Evolutionary conservation across 2,329 filamentous ascomycete genomes (phyloP).

Genomic region (Botrytis pseudocinerea): DNA sequence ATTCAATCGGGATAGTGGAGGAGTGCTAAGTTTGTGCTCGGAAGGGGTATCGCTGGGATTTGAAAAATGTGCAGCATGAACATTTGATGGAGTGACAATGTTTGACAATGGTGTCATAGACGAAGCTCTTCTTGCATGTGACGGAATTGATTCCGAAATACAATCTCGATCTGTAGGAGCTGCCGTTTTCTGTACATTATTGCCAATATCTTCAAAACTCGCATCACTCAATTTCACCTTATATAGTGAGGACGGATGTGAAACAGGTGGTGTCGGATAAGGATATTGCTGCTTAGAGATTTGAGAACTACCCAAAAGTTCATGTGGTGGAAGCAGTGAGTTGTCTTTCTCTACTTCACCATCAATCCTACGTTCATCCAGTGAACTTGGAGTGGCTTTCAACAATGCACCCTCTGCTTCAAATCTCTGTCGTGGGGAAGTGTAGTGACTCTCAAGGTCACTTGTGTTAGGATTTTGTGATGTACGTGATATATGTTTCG

Average conservation of each 20-base stretch:
- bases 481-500: slow-evolving; percentile 38
- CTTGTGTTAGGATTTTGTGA: slow-evolving; percentile 26
- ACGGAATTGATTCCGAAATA: slow-evolving; percentile 47
- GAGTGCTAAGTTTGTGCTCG: slow-evolving; percentile 50
- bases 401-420: slow-evolving; percentile 31
- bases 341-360: slow-evolving; percentile 32
- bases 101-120: slow-evolving; percentile 61
- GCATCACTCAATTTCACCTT: slow-evolving; percentile 47
- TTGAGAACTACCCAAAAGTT: slow-evolving; percentile 33
- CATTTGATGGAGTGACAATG: slow-evolving; percentile 61
- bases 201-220: slow-evolving; percentile 44
- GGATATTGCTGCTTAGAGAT: slow-evolving; percentile 40
- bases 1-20: slow-evolving; percentile 51
- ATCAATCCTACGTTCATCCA: slow-evolving; percentile 33
- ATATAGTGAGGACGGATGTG: slow-evolving; percentile 49
- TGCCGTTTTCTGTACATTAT: slow-evolving; percentile 42
- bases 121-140: slow-evolving; percentile 48
- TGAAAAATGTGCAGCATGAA: slow-evolving; percentile 68
- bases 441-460: slow-evolving; percentile 30
- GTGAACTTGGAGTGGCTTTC: slow-evolving; percentile 36
- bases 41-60: slow-evolving; percentile 60
- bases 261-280: slow-evolving; percentile 61
- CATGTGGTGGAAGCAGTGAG: slow-evolving; percentile 32
- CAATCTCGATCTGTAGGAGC: slow-evolving; percentile 45
- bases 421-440: slow-evolving; percentile 31